phyloP scores from a whole-genome alignment of 2,329 filamentous ascomycete species.

The Coniochaeta sp. region DNA sequence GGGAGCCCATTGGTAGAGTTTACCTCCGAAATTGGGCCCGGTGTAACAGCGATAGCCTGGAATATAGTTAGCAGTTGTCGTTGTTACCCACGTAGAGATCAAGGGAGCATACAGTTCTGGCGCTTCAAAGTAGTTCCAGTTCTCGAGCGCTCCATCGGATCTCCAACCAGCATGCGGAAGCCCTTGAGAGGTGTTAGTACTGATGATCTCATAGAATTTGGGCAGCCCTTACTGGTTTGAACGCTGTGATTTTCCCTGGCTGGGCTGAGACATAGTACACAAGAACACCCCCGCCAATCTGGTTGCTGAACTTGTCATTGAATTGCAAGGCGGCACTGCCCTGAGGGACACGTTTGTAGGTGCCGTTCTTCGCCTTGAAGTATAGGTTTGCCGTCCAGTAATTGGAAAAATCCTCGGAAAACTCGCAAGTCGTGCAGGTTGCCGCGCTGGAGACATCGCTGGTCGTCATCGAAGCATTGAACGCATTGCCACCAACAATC shows the following conservation, averaged over 20 bases:
- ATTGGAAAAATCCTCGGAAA: conserved; percentile 26
- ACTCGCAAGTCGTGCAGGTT: conserved; percentile 31
- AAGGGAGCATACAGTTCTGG: conserved; percentile 25
- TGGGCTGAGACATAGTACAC: conserved; percentile 38
- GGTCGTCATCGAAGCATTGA: conserved; percentile 33
- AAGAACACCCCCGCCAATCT: conserved; percentile 32
- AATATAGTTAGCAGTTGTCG: neutral
- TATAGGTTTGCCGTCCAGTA: conserved; percentile 27
- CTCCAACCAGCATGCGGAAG: conserved; percentile 40
- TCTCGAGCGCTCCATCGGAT: conserved; percentile 26
- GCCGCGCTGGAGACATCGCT: conserved; percentile 25
- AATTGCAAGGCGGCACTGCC: conserved; percentile 49
- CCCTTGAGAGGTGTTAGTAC: conserved; percentile 27
- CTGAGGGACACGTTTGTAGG: conserved; percentile 27
- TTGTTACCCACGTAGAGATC: neutral
- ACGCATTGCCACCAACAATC: conserved; percentile 42
- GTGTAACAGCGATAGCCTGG: conserved; percentile 32
- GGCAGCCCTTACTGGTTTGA: conserved; percentile 38
- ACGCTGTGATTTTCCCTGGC: conserved; percentile 33
- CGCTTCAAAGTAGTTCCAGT: conserved; percentile 20
- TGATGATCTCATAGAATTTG: conserved; percentile 29
- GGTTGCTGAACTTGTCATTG: conserved; percentile 31
- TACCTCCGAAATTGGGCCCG: conserved; percentile 31
- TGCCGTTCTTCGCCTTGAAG: conserved; percentile 26
- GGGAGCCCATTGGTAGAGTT: neutral